Evolutionary conservation across 306 rosid genomes (phyloP).

Genomic region (Neltuma alba): DNA sequence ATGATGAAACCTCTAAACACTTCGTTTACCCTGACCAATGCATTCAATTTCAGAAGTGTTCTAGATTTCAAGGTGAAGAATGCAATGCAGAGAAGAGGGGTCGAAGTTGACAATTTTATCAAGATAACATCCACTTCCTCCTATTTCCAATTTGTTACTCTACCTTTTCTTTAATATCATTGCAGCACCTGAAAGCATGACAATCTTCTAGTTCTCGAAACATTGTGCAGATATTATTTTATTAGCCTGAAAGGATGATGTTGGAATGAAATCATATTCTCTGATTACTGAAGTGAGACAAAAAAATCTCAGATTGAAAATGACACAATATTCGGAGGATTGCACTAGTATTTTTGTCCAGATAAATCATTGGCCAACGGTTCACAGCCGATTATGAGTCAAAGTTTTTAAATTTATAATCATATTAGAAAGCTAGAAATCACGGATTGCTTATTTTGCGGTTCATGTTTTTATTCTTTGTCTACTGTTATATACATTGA

Average conservation of each 20-base stretch:
- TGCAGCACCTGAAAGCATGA: not conserved
- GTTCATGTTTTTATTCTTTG: constrained; percentile 3
- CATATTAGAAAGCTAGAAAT: not conserved
- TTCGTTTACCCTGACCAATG: not conserved
- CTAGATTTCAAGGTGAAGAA: not conserved
- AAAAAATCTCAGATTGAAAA: not conserved
- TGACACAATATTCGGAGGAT: not conserved
- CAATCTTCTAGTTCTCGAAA: not conserved
- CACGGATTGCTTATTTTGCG: not conserved
- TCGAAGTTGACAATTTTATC: not conserved
- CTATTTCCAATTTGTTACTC: not conserved
- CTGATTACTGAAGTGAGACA: not conserved
- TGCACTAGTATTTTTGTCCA: not conserved
- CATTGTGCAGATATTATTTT: not conserved
- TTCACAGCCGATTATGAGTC: not conserved
- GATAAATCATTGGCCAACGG: not conserved
- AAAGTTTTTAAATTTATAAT: not conserved
- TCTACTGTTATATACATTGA: not conserved
- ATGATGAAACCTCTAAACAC: not conserved
- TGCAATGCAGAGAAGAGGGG: not conserved
- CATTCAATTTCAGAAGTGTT: not conserved
- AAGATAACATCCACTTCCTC: not conserved
- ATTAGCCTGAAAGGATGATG: not conserved
- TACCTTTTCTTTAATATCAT: not conserved
- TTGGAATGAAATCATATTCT: not conserved